Conservation (phyloP, 371 early-diverging fungal genomes). For the Mortierella sp. region DNA sequence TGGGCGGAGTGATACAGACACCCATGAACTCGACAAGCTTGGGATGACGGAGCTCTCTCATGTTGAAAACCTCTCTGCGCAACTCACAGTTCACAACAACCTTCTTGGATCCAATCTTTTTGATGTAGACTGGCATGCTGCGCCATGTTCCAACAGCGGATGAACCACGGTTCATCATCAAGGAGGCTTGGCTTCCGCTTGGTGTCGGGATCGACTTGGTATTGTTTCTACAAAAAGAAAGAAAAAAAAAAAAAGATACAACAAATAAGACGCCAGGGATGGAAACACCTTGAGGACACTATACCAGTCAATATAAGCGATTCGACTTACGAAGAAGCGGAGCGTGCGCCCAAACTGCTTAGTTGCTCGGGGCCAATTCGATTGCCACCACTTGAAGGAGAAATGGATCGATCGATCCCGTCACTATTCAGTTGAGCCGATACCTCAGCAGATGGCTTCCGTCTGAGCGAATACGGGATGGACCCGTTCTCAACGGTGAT, state of each 20-base stretch:
- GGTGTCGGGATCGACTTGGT: slow-evolving; percentile 8
- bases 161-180: slow-evolving; percentile 31
- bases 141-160: slow-evolving; percentile 54
- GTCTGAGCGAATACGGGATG: background rate
- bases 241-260: background rate
- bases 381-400: slow-evolving; percentile 11
- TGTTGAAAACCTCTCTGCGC: slow-evolving; percentile 55
- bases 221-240: slow-evolving; percentile 20
- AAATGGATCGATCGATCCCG: background rate
- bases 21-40: slow-evolving; percentile 58
- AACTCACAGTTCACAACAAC: slow-evolving; percentile 37
- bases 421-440: slow-evolving; percentile 3
- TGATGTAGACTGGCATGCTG: slow-evolving; percentile 61
- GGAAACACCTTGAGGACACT: background rate
- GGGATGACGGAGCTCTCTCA: slow-evolving; percentile 56
- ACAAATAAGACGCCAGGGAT: background rate
- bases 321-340: slow-evolving; percentile 30
- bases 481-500: slow-evolving; percentile 9
- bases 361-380: slow-evolving; percentile 14
- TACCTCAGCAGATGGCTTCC: background rate
- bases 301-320: background rate
- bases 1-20: slow-evolving; percentile 42
- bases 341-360: slow-evolving; percentile 14
- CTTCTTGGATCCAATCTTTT: slow-evolving; percentile 52
- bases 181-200: slow-evolving; percentile 20